Percentiles rank a stretch among this genome's conserved stretches.
Evolutionary conservation across 2,329 filamentous ascomycete species (phyloP).

Genomic region (Aspergillus sp.): DNA sequence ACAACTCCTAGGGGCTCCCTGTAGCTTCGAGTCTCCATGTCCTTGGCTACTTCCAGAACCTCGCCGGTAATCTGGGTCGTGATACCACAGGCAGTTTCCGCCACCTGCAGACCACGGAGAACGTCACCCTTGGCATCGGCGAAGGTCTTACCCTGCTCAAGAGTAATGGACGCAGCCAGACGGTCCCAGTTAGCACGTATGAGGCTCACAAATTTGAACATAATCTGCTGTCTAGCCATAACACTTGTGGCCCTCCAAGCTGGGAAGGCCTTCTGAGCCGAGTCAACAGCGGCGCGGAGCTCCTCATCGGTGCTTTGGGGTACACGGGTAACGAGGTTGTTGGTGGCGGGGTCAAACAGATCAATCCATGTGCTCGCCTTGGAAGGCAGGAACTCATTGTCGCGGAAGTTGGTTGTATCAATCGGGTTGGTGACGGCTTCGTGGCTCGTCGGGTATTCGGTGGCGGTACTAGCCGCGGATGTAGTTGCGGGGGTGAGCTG

Average conservation of each 20-base stretch:
- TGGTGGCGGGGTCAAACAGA: conserved; percentile 64
- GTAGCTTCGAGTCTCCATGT: conserved; percentile 69
- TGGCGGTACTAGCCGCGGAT: conserved; percentile 49
- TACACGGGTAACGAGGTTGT: conserved; percentile 65
- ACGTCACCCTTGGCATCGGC: conserved; percentile 67
- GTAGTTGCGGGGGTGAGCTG: conserved; percentile 53
- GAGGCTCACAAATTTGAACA: conserved; percentile 65
- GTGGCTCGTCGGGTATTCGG: conserved; percentile 58
- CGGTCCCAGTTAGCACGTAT: conserved; percentile 67
- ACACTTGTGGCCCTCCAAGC: conserved; percentile 61
- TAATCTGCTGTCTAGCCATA: conserved; percentile 61
- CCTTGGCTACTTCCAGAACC: conserved; percentile 67
- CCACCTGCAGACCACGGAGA: conserved; percentile 64
- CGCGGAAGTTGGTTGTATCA: conserved; percentile 63
- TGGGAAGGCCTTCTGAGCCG: conserved; percentile 63
- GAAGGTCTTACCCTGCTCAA: conserved; percentile 69
- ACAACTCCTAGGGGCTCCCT: conserved; percentile 65
- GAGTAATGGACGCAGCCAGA: conserved; percentile 63
- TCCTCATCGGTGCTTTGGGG: conserved; percentile 66
- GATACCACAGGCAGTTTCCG: conserved; percentile 67
- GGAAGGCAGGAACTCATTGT: conserved; percentile 62
- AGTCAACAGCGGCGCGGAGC: conserved; percentile 60
- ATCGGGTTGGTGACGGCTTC: conserved; percentile 54
- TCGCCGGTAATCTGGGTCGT: conserved; percentile 65
- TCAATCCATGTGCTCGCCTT: conserved; percentile 63